Conservation (phyloP, 225 moss, liverwort and hornwort genomes). For the Antitrichia curtipendula region DNA sequence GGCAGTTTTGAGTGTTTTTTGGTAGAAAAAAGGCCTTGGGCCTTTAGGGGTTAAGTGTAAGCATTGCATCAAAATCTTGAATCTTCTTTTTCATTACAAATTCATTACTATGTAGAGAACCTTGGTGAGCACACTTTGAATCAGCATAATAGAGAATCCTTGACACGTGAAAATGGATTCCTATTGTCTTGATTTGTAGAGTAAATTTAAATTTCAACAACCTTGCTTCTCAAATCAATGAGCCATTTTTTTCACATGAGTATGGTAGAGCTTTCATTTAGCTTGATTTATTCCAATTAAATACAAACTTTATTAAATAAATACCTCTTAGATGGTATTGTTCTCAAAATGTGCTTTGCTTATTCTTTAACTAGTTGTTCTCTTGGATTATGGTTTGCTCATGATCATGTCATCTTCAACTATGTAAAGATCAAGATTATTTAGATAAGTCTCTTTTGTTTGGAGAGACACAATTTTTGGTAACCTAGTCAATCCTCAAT, state of each 20-base stretch:
- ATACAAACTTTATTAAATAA: too few relatives aligned
- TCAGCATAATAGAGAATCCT: background rate
- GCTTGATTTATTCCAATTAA: too few relatives aligned
- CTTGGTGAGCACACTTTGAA: background rate
- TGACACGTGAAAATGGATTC: background rate
- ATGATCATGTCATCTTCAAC: too few relatives aligned
- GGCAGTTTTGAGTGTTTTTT: too few relatives aligned
- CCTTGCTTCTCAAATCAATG: fast-evolving
- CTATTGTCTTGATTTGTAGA: background rate
- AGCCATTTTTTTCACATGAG: background rate
- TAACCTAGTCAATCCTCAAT: fast-evolving
- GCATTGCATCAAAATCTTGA: fast-evolving
- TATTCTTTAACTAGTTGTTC: too few relatives aligned
- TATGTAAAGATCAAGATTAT: background rate
- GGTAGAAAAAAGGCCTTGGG: too few relatives aligned
- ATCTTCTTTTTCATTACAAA: background rate
- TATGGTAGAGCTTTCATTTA: too few relatives aligned
- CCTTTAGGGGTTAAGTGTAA: too few relatives aligned
- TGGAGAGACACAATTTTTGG: background rate
- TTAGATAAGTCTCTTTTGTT: background rate
- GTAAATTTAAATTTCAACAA: background rate
- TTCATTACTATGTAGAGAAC: background rate
- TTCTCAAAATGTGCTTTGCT: too few relatives aligned
- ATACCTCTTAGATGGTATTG: too few relatives aligned
- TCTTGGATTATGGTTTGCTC: too few relatives aligned